Evolutionary conservation across 768 basidiomycete genomes (phyloP), one percentile per base, ranked within the genome.

Genomic region (Cubamyces lactineus): DNA sequence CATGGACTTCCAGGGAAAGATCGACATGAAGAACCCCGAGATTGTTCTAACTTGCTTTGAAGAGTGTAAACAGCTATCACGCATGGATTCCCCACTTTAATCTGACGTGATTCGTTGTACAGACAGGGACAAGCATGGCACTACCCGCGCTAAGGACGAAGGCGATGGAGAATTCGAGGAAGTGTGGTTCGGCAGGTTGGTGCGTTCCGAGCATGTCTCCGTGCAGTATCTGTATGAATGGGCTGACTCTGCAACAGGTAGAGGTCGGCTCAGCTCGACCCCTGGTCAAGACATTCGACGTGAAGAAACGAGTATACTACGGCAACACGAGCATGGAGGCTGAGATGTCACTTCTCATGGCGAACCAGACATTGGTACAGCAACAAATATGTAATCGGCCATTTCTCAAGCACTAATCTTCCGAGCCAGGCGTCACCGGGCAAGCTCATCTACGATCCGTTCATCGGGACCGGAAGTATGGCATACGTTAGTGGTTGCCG

Each of bases 271-370:
- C 82, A 26, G 90, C 92, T 0, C 85, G 96, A 5, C 70, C 78
- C 2, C 78, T 96, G 38, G 80, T 94, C 50, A 74, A 77, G 50
- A 82, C 77, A 55, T 96, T 93, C 62, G 88, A 92, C 62, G 89
- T 99, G 51, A 98, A 97, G 74, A 92, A 93, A 67, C 83, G 97
- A 9, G 77, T 78, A 15, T 98, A 91, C 70, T 98, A 86, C 73
- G 97, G 97, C 3, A 99, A 96, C 66, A 99, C 97, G 0, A 92
- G 92, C 68, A 99, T 99, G 97, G 96, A 97, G 67, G 86, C 96
- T 0, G 95, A 98, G 73, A 88, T 98, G 50, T 96, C 94, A 1
- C 78, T 99, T 47, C 75, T 98, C 26, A 98, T 98, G 96, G 94
- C 96, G 9, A 96, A 96, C 68, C 97, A 99, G 74, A 87, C 95